Conservation (phyloP, 208 protist genomes). For the Crithidia mellificae region DNA sequence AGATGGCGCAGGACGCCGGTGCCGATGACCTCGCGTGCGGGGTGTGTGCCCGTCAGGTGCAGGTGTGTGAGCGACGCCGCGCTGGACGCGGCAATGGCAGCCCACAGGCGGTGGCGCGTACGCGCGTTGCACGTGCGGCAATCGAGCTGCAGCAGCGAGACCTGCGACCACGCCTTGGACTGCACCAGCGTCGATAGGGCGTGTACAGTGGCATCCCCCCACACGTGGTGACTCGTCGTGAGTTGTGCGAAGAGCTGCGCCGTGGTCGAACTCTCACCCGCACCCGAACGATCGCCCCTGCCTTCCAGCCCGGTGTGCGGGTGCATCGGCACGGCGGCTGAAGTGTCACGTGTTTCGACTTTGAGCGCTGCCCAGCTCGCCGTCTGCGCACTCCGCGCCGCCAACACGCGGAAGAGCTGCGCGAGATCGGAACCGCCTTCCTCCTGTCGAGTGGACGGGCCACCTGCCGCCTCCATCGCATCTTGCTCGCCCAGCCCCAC, state of each 20-base stretch:
- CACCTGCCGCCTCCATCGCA: constrained; percentile 3
- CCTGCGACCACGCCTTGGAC: constrained; percentile 15
- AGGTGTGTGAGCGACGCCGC: constrained; percentile 32
- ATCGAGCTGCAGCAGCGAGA: constrained; percentile 41
- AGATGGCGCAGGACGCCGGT: constrained; percentile 23
- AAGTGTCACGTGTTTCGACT: background rate
- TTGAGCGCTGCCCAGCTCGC: too few species aligned
- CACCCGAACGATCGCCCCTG: too few species aligned
- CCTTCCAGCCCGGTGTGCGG: too few species aligned
- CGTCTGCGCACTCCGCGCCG: background rate
- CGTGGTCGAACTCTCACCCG: too few species aligned
- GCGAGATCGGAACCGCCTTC: constrained; percentile 17
- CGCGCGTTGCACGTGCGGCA: constrained; percentile 27
- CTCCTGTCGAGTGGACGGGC: too few species aligned
- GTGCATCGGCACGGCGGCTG: constrained; percentile 2
- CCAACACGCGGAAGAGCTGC: constrained; percentile 24
- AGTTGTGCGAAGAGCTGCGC: background rate
- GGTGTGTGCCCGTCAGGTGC: constrained; percentile 44
- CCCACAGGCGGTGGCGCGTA: constrained; percentile 30
- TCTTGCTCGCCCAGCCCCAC: constrained; percentile 1
- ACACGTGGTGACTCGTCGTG: constrained; percentile 22
- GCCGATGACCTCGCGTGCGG: constrained; percentile 29
- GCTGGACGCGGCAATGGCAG: constrained; percentile 22
- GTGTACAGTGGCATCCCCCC: constrained; percentile 27
- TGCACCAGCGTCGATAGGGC: constrained; percentile 38